A percentile compares a stretch with the other conserved stretches of the same genome.
Conservation (phyloP, 1,284 basidiomycete species). For the Leccinum pallidistipes region DNA sequence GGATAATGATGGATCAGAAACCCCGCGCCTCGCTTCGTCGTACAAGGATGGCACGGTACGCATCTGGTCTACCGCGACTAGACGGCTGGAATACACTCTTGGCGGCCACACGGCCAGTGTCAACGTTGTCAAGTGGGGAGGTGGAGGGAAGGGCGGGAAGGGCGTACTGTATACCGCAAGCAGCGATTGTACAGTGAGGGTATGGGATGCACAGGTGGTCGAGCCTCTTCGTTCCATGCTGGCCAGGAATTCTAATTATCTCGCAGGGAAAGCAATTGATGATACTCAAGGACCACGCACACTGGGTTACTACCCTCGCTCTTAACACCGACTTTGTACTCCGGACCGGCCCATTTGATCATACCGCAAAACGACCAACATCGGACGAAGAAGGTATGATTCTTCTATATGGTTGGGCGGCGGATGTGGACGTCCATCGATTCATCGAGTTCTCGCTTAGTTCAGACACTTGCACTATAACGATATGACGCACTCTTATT, state of each 20-base stretch:
- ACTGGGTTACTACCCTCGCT: constrained; percentile 98
- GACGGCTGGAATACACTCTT: constrained; percentile 68
- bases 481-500: constrained; percentile 58
- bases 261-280: constrained; percentile 57
- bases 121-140: constrained; percentile 78
- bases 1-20: constrained; percentile 48
- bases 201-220: constrained; percentile 72
- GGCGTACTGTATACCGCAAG: constrained; percentile 93
- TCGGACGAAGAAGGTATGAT: background rate
- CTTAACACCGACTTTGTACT: constrained; percentile 95
- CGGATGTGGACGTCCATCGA: background rate
- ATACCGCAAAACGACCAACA: constrained; percentile 47
- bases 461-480: constrained; percentile 65
- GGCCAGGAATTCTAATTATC: constrained; percentile 11
- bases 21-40: constrained; percentile 89
- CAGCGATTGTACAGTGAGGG: constrained; percentile 90
- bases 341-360: constrained; percentile 87
- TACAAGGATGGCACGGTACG: constrained; percentile 96
- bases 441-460: constrained; percentile 26
- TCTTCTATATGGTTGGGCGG: background rate
- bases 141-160: constrained; percentile 61
- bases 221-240: background rate
- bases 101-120: constrained; percentile 79
- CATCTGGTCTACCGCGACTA: constrained; percentile 82
- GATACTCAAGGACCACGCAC: constrained; percentile 92